These are phyloP conservation scores for Coemansia sp. DNA, from an alignment of 192 early-diverging fungal species.

Conservation along the genomic window DNA sequence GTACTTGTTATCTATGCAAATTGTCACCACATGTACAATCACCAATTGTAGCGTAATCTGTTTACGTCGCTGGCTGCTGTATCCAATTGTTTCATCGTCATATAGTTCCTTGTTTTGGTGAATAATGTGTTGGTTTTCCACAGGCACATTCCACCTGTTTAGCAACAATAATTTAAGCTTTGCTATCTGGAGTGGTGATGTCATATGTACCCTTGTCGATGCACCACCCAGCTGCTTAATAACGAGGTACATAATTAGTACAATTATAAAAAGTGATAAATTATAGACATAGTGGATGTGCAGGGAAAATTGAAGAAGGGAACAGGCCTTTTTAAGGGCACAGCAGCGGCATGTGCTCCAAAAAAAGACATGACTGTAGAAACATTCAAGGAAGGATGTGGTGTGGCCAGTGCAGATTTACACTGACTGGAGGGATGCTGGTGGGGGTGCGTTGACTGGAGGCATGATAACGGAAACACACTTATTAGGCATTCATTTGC, in stretches of 20 bases:
- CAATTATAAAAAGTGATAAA: neutral
- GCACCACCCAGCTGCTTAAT: neutral
- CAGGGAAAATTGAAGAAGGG: neutral
- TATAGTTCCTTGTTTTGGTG: conserved; percentile 1
- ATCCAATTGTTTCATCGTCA: conserved; percentile 1
- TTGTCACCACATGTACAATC: neutral
- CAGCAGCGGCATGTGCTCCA: neutral
- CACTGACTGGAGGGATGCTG: no score
- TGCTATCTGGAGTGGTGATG: neutral
- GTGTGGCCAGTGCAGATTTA: no score
- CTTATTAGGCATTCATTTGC: no score
- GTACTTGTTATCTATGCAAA: neutral
- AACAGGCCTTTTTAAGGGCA: neutral
- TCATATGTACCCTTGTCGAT: neutral
- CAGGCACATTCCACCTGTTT: neutral
- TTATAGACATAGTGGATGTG: neutral
- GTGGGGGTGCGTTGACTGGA: no score
- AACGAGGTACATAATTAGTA: neutral
- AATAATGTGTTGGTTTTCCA: neutral
- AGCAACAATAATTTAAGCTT: neutral
- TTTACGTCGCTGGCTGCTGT: neutral
- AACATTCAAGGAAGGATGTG: no score
- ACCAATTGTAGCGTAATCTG: neutral
- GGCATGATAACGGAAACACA: no score
- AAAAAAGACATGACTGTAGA: neutral